These are phyloP conservation scores for Chaetomiaceae sp. DNA, from an alignment of 2,329 filamentous ascomycete species.

Conservation along the genomic window DNA sequence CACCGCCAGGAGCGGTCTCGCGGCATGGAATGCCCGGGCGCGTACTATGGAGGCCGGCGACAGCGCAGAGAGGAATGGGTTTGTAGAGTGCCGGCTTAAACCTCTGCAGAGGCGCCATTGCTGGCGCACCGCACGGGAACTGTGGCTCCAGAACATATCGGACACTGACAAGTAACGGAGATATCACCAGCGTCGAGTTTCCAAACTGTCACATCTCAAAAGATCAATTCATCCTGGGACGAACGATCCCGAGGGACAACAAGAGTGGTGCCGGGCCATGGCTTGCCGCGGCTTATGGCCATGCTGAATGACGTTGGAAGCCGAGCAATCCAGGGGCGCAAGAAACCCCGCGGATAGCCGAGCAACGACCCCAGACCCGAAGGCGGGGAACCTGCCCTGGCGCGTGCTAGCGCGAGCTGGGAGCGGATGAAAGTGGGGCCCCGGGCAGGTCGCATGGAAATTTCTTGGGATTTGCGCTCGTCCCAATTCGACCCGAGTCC, in stretches of 20 bases:
- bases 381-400: constrained; percentile 1
- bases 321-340: constrained; percentile 18
- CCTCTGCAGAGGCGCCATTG: constrained; percentile 46
- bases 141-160: constrained; percentile 53
- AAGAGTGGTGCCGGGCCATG: constrained; percentile 14
- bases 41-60: constrained; percentile 22
- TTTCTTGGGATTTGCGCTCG: constrained; percentile 20
- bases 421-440: constrained; percentile 18
- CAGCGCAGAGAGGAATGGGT: constrained; percentile 19
- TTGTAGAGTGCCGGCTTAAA: constrained; percentile 31
- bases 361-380: constrained; percentile 15
- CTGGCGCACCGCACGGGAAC: constrained; percentile 46
- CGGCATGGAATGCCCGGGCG: constrained; percentile 51
- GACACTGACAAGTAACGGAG: constrained; percentile 14
- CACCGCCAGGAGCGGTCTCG: constrained; percentile 49
- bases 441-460: constrained; percentile 19
- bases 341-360: constrained; percentile 28
- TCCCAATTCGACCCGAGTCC: constrained; percentile 3
- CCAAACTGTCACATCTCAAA: constrained; percentile 13
- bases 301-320: constrained; percentile 25
- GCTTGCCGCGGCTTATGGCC: constrained; percentile 28
- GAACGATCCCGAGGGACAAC: background rate
- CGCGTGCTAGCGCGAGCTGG: background rate
- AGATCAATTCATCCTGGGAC: constrained; percentile 15
- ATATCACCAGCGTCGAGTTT: constrained; percentile 2